Evolutionary conservation across 352 stramenopile species (phyloP).

Genomic region (Phytophthora constricta): DNA sequence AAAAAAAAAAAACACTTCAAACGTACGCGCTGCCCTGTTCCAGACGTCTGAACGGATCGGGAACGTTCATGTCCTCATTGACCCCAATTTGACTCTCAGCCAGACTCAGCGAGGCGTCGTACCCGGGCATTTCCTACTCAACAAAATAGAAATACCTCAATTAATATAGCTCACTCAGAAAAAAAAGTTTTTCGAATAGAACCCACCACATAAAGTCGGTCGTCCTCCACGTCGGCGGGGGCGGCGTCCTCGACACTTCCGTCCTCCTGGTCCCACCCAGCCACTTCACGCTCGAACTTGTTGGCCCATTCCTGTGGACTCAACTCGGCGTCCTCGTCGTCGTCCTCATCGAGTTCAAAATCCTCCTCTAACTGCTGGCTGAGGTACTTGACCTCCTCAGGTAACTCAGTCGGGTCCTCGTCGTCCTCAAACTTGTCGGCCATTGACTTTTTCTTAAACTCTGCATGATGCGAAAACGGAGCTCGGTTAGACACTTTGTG

Average conservation of each 20-base stretch:
- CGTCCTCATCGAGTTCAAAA: conserved; percentile 31
- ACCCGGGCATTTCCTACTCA: conserved; percentile 68
- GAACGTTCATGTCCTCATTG: conserved; percentile 33
- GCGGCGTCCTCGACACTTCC: conserved; percentile 13
- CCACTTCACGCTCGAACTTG: conserved; percentile 74
- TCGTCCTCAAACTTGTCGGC: conserved; percentile 62
- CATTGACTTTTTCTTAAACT: conserved; percentile 66
- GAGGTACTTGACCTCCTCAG: conserved; percentile 29
- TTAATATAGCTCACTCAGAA: not conserved
- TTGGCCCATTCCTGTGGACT: conserved; percentile 63
- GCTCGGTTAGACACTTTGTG: not conserved
- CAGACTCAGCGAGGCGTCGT: conserved; percentile 66
- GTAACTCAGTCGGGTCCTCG: conserved; percentile 36
- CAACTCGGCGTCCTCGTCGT: conserved; percentile 52
- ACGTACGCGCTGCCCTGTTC: too few species aligned
- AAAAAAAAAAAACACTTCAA: too few species aligned
- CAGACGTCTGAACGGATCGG: conserved; percentile 59
- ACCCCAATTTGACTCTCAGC: conserved; percentile 53
- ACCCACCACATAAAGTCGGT: conserved; percentile 73
- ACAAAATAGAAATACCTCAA: not conserved
- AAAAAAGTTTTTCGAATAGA: not conserved
- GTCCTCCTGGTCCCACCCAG: conserved; percentile 57
- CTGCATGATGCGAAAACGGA: conserved; percentile 11
- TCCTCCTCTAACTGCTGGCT: conserved; percentile 29
- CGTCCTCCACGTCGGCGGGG: conserved; percentile 51